phyloP scores from a whole-genome alignment of 2,329 filamentous ascomycete species.

The Sporothrix pseudoabietina region DNA sequence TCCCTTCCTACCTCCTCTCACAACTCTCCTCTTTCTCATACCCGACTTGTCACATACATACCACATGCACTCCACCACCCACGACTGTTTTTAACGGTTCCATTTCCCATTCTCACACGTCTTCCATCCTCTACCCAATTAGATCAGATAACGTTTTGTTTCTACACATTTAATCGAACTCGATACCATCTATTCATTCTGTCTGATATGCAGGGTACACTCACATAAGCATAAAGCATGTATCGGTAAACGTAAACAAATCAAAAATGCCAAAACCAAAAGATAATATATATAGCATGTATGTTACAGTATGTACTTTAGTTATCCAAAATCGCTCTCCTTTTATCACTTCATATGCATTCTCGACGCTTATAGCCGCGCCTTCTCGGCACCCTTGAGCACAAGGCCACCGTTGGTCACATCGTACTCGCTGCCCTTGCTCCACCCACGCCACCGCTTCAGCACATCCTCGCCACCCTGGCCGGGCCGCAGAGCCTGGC shows the following conservation, averaged over 20 bases:
- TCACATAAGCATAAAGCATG: not conserved
- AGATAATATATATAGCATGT: not conserved
- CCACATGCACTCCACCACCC: not conserved
- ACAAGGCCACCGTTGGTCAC: slow-evolving; percentile 64
- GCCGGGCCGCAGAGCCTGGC: slow-evolving; percentile 62
- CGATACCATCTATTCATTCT: slow-evolving; percentile 13
- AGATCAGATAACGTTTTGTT: slow-evolving; percentile 22
- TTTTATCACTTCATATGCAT: not conserved
- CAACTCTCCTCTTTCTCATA: not conserved
- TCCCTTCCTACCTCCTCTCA: not conserved
- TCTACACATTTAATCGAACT: slow-evolving; percentile 21
- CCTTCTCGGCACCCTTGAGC: slow-evolving; percentile 46
- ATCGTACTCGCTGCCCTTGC: slow-evolving; percentile 69
- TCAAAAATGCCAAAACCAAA: not conserved
- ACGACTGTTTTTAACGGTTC: not conserved
- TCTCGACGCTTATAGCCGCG: slow-evolving; percentile 38
- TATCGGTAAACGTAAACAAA: not conserved
- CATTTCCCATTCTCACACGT: not conserved
- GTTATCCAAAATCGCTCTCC: not conserved
- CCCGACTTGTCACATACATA: not conserved
- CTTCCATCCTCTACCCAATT: not conserved
- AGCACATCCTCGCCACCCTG: slow-evolving; percentile 72
- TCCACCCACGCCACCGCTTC: slow-evolving; percentile 76
- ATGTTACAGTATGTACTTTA: slow-evolving; percentile 12
- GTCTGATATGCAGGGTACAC: no score